Evolutionary conservation across 352 stramenopile species (phyloP).

Genomic region (Saprolegnia diclina): DNA sequence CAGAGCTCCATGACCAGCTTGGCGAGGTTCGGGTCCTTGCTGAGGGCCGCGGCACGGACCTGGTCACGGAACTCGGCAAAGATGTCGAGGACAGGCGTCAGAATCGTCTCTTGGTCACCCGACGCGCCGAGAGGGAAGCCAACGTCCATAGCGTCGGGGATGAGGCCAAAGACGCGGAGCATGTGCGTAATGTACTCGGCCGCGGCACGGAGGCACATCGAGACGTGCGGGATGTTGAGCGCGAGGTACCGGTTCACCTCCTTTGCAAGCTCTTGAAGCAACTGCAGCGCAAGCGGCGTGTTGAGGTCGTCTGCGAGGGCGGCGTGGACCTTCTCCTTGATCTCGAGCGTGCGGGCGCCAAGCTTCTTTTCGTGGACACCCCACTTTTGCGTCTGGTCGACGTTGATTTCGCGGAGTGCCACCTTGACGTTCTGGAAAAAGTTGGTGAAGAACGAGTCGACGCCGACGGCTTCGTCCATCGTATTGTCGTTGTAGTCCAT

Average conservation of each 20-base stretch:
- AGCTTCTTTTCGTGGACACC: conserved; percentile 68
- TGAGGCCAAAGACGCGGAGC: conserved; percentile 73
- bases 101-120: conserved; percentile 66
- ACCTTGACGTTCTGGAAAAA: conserved; percentile 94
- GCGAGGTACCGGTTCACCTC: conserved; percentile 82
- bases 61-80: conserved; percentile 84
- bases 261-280: conserved; percentile 71
- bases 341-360: conserved; percentile 51
- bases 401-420: conserved; percentile 62
- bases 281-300: conserved; percentile 72
- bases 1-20: conserved; percentile 67
- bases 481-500: conserved; percentile 95
- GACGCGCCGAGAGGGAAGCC: conserved; percentile 57
- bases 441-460: conserved; percentile 89
- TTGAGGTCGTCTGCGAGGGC: conserved; percentile 88
- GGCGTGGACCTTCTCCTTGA: conserved; percentile 73
- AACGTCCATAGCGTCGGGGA: conserved; percentile 67
- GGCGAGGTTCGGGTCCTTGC: conserved; percentile 47
- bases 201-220: conserved; percentile 72
- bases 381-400: conserved; percentile 80
- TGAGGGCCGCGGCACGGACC: conserved; percentile 65
- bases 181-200: conserved; percentile 88
- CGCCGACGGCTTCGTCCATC: conserved; percentile 86
- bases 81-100: conserved; percentile 86
- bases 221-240: conserved; percentile 49